Conservation (phyloP, 257 asterid genomes). For the Solanum chiquidenum region DNA sequence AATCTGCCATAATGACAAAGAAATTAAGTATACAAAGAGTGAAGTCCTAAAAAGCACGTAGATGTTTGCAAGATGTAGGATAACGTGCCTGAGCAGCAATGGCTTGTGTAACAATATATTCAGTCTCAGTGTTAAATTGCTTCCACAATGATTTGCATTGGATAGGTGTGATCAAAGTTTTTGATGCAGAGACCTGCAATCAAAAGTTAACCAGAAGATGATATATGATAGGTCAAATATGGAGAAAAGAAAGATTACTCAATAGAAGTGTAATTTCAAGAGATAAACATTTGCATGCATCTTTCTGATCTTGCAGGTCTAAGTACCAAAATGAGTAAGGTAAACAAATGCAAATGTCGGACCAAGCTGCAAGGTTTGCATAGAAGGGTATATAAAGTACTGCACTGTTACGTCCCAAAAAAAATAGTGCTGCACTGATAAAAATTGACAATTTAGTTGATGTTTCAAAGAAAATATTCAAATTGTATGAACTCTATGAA, state of each 20-base stretch:
- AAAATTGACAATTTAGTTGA: not conserved
- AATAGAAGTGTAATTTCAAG: not conserved
- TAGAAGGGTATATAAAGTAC: not conserved
- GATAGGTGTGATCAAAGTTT: slow-evolving; percentile 82
- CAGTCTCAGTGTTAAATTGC: slow-evolving; percentile 82
- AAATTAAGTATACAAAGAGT: not conserved
- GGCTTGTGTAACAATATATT: slow-evolving; percentile 86
- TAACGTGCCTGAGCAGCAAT: slow-evolving; percentile 79
- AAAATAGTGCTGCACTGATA: not conserved
- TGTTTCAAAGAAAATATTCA: not conserved
- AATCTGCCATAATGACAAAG: not conserved
- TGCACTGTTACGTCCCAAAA: not conserved
- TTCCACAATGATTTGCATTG: slow-evolving; percentile 96
- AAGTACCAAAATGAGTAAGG: not conserved
- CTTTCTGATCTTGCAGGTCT: not conserved
- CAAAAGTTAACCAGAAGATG: not conserved
- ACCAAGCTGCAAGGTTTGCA: not conserved
- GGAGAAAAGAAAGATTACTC: not conserved
- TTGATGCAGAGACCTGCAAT: slow-evolving; percentile 61
- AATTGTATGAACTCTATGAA: not conserved
- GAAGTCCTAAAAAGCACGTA: not conserved
- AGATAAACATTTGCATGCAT: not conserved
- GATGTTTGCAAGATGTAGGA: not conserved
- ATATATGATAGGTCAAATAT: not conserved
- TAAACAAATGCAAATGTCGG: not conserved